Conservation (phyloP, 2,329 filamentous ascomycete genomes). For the Fusarium aywerte region DNA sequence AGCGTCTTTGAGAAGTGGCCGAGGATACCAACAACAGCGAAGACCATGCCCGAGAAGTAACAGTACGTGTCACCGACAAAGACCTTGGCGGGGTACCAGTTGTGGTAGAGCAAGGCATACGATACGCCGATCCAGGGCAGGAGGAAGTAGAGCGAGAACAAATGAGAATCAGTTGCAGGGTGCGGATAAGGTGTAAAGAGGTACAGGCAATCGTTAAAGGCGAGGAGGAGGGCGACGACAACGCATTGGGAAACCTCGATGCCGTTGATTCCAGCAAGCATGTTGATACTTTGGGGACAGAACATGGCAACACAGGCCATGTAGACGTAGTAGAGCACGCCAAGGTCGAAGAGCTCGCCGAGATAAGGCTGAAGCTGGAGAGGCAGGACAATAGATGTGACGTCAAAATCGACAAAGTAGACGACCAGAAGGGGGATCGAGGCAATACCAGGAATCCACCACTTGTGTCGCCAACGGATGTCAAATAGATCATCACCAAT, state of each 20-base stretch:
- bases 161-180: constrained; percentile 92
- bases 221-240: constrained; percentile 85
- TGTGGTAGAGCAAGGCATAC: constrained; percentile 85
- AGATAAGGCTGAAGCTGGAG: constrained; percentile 85
- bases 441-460: constrained; percentile 95
- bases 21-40: constrained; percentile 94
- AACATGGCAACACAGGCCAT: constrained; percentile 98
- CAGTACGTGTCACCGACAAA: constrained; percentile 99
- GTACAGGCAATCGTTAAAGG: constrained; percentile 89
- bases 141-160: constrained; percentile 95
- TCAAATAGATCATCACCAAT: constrained; percentile 97
- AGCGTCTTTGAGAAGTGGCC: constrained; percentile 99
- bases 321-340: constrained; percentile 89
- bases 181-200: constrained; percentile 86
- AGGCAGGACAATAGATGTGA: constrained; percentile 94
- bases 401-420: constrained; percentile 98
- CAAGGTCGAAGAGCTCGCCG: constrained; percentile 85
- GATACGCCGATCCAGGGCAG: constrained; percentile 95
- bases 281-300: constrained; percentile 98
- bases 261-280: constrained; percentile 98
- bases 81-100: constrained; percentile 94
- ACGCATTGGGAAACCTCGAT: constrained; percentile 96
- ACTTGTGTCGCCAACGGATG: constrained; percentile 98
- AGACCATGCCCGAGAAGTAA: constrained; percentile 99
- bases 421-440: constrained; percentile 93